These are phyloP conservation scores for Prinsepia uniflora DNA, from an alignment of 306 rosid genomes.

Conservation along the genomic window DNA sequence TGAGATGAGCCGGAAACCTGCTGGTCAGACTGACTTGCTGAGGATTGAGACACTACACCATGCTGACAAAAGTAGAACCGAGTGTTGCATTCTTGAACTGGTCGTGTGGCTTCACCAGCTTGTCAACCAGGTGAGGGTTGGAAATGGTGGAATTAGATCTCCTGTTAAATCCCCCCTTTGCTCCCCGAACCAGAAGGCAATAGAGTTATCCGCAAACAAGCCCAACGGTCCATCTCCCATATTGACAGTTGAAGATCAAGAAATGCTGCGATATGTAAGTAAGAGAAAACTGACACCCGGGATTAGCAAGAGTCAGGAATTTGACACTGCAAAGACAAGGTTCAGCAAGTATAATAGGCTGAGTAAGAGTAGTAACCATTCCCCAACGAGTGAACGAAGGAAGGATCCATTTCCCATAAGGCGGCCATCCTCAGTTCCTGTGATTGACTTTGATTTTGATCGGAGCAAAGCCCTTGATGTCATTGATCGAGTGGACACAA, in stretches of 20 bases:
- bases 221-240: conserved; percentile 51
- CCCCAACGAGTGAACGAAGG: conserved; percentile 59
- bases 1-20: conserved; percentile 61
- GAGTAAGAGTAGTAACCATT: conserved; percentile 89
- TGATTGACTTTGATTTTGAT: conserved; percentile 74
- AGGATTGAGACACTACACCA: conserved; percentile 92
- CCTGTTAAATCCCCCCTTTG: conserved; percentile 80
- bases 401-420: conserved; percentile 51
- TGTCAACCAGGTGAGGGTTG: conserved; percentile 65
- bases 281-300: conserved; percentile 86
- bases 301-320: conserved; percentile 94
- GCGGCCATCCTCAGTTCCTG: conserved; percentile 64
- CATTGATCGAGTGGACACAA: conserved; percentile 82
- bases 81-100: conserved; percentile 74
- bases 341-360: conserved; percentile 74
- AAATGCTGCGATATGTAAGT: conserved; percentile 80
- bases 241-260: conserved; percentile 81
- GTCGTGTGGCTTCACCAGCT: conserved; percentile 93
- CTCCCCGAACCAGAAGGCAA: conserved; percentile 60
- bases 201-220: conserved; percentile 42
- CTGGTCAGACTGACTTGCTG: conserved; percentile 71
- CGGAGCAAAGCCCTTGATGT: conserved; percentile 71
- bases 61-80: conserved; percentile 81
- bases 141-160: conserved; percentile 75
- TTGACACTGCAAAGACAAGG: conserved; percentile 62